These are phyloP conservation scores for Blumeriella jaapii DNA, from an alignment of 2,329 filamentous ascomycete species.

Conservation along the genomic window DNA sequence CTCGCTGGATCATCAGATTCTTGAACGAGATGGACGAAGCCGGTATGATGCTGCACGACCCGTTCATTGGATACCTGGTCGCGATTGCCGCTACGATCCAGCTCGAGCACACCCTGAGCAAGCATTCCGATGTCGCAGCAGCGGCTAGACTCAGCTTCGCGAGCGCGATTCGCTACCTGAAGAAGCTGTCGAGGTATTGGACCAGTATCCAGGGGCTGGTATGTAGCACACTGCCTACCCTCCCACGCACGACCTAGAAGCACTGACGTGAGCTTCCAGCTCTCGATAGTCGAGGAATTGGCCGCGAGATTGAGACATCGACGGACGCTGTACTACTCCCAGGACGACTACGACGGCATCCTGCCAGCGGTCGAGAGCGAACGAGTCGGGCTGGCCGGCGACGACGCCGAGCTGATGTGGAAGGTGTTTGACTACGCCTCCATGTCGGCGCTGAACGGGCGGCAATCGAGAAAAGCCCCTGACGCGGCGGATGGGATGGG, in stretches of 20 bases:
- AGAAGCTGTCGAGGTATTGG: slow-evolving; percentile 14
- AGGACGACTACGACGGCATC: slow-evolving; percentile 16
- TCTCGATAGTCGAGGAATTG: slow-evolving; percentile 13
- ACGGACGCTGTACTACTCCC: slow-evolving; percentile 14
- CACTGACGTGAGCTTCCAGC: too few species aligned
- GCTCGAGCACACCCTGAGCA: slow-evolving; percentile 14
- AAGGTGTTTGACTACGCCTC: slow-evolving; percentile 16
- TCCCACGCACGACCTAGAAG: too few species aligned
- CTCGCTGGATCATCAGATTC: slow-evolving; percentile 14
- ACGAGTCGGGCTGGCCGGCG: slow-evolving; percentile 11
- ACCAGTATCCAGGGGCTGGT: slow-evolving; percentile 12
- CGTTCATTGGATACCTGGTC: slow-evolving; percentile 14
- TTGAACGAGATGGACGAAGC: slow-evolving; percentile 16
- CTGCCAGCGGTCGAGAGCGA: slow-evolving; percentile 12
- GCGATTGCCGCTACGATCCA: slow-evolving; percentile 15
- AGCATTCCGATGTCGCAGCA: slow-evolving; percentile 13
- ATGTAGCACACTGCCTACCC: not conserved
- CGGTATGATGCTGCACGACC: slow-evolving; percentile 16
- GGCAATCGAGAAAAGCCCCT: not conserved
- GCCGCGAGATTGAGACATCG: slow-evolving; percentile 12
- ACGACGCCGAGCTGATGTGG: slow-evolving; percentile 14
- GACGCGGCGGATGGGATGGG: not conserved
- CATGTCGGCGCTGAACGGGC: slow-evolving; percentile 9
- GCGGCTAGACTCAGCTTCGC: slow-evolving; percentile 12
- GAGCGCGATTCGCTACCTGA: slow-evolving; percentile 11